Conservation (phyloP, 1,284 basidiomycete genomes). For the Cutaneotrichosporon cavernicola region DNA sequence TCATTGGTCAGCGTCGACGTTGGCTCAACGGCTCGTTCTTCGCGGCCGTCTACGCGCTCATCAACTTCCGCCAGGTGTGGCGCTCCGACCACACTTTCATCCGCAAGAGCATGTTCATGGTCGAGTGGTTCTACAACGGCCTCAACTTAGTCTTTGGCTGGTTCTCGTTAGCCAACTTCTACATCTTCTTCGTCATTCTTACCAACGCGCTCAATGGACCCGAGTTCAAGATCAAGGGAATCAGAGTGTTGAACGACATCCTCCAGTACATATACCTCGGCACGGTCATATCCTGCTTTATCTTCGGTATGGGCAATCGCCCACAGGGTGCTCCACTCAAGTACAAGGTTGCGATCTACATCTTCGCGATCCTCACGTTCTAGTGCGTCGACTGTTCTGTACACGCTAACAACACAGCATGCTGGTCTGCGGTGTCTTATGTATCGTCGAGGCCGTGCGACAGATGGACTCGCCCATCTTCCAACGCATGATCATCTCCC, state of each 20-base stretch:
- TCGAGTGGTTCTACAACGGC: slow-evolving; percentile 83
- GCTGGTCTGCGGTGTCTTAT: slow-evolving; percentile 67
- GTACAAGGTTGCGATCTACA: slow-evolving; percentile 74
- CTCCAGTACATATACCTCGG: slow-evolving; percentile 78
- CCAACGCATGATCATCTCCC: slow-evolving; percentile 51
- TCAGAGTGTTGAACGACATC: slow-evolving; percentile 24
- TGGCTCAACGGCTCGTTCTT: slow-evolving; percentile 81
- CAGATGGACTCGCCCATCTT: slow-evolving; percentile 64
- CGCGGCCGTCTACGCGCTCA: slow-evolving; percentile 62
- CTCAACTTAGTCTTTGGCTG: slow-evolving; percentile 88
- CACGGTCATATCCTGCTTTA: slow-evolving; percentile 80
- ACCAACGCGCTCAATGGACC: slow-evolving; percentile 81
- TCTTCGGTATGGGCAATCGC: slow-evolving; percentile 96
- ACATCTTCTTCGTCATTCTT: slow-evolving; percentile 91
- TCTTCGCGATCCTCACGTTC: slow-evolving; percentile 74
- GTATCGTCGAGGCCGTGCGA: slow-evolving; percentile 66
- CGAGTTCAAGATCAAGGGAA: slow-evolving; percentile 61
- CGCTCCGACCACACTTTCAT: slow-evolving; percentile 76
- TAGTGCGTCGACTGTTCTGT: slow-evolving; percentile 55
- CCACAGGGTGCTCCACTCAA: slow-evolving; percentile 82
- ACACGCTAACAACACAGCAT: slow-evolving; percentile 27
- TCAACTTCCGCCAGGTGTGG: slow-evolving; percentile 77
- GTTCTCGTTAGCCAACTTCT: slow-evolving; percentile 90
- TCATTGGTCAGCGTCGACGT: slow-evolving; percentile 71
- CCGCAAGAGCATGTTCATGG: slow-evolving; percentile 71